Evolutionary conservation across 2,329 filamentous ascomycete species (phyloP).

Genomic region (Didymosphaeria variabile): DNA sequence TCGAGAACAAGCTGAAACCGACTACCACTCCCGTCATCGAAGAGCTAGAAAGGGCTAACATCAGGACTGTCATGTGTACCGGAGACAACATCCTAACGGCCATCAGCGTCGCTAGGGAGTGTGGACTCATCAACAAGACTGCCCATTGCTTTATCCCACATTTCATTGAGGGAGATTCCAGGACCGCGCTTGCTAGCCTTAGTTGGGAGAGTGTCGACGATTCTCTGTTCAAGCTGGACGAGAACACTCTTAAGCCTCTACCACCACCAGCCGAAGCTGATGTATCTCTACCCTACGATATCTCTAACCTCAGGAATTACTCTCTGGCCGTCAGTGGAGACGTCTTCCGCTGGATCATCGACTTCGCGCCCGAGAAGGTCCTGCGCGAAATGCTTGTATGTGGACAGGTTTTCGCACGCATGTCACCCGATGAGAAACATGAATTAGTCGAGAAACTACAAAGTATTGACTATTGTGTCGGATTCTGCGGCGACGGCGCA

Average conservation of each 20-base stretch:
- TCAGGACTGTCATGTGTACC: constrained; percentile 94
- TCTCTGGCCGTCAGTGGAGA: constrained; percentile 90
- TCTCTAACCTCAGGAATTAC: constrained; percentile 83
- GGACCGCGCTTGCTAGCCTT: constrained; percentile 76
- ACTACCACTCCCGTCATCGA: constrained; percentile 82
- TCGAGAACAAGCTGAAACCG: constrained; percentile 97
- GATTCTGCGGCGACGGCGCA: constrained; percentile 96
- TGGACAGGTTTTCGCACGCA: constrained; percentile 94
- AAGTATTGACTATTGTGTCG: constrained; percentile 91
- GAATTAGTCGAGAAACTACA: constrained; percentile 97
- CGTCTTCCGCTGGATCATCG: constrained; percentile 94
- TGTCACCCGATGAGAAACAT: constrained; percentile 99
- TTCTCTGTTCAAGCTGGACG: constrained; percentile 77
- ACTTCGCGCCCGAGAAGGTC: constrained; percentile 84
- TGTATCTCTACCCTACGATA: constrained; percentile 84
- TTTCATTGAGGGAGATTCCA: constrained; percentile 80
- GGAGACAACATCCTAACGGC: constrained; percentile 98
- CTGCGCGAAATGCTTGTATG: constrained; percentile 87
- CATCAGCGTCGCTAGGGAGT: constrained; percentile 93
- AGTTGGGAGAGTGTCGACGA: constrained; percentile 97
- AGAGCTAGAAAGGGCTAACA: constrained; percentile 83
- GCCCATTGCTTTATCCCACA: constrained; percentile 93
- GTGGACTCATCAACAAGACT: constrained; percentile 78
- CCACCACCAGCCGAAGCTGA: constrained; percentile 76
- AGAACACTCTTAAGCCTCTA: constrained; percentile 80